Base-by-base conservation (phyloP, 257 asterid species). In the Solanum piurae region DNA sequence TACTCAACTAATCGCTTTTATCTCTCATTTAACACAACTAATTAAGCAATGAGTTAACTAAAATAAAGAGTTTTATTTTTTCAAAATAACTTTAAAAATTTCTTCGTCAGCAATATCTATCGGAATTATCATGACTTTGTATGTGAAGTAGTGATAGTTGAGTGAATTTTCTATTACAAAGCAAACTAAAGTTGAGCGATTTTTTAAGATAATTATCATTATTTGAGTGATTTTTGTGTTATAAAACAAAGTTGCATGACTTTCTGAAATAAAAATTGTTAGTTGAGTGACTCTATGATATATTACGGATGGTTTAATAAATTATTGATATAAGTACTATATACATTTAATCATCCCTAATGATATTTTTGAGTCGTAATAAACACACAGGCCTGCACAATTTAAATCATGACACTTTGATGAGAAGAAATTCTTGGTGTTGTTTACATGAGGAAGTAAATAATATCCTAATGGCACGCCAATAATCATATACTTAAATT, bases 1-100 rank as follows among this genome's bases (percentile, higher is more conserved):
- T 3, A 49, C 49, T 42, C 49, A 49, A 95, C 98, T 20, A 97
- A 97, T 92, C 1, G 13, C 46, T 42, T 42, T 42, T 42, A n/a
- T 5, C 21, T 14, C 3, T 5, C 0, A 49, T 0, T 49, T 14
- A 49, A 1, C 1, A 49, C 60, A 14, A 14, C 21, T 49, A 49
- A 25, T 12, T 66, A 66, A 66, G 73, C 36, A 12, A 66, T 13
- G 10, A 7, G 2, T 27, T 66, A 66, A 27, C 4, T 27, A 68
- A 68, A 68, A 29, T 68, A 68, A 68, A 68, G 18, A 68, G 9
- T 0, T 60, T 23, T 60, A 21, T 4, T 23, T 60, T 23, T 23
- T 60, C 25, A 10, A 23, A 23, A 60, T 23, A 21, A 60, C 25
- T 55, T 18, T 0, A 52, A 0, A 52, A 16, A 52, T 20, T 23